Base-by-base conservation (phyloP, 73 alveolate species). In the Breviolum minutum region DNA sequence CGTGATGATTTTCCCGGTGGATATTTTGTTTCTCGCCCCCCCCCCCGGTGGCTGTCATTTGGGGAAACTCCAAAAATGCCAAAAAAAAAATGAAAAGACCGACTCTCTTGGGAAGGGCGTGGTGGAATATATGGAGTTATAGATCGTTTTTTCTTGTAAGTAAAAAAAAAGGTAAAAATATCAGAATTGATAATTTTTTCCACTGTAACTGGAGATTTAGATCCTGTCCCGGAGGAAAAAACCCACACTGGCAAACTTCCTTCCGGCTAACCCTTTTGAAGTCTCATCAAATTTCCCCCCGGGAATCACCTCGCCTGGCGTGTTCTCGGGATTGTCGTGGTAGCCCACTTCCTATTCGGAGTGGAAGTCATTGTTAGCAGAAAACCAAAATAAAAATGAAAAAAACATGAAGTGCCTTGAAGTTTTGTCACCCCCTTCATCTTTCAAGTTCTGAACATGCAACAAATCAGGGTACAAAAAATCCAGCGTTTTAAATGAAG, bases 271-370 rank as follows among this genome's bases (percentile, higher is more conserved):
- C n/a, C n/a, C n/a, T n/a, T n/a, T n/a, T n/a, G n/a, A n/a, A n/a
- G n/a, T n/a, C n/a, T n/a, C n/a, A n/a, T n/a, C n/a, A n/a, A n/a
- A n/a, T n/a, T n/a, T n/a, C n/a, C n/a, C n/a, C n/a, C n/a, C n/a
- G n/a, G n/a, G n/a, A n/a, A 40, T 68, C 77, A 4, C n/a, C 77
- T 1, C n/a, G 77, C 77, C 77, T 5, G 95, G 95, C 22, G 85
- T 87, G 95, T 87, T 63, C 61, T 40, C 79, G 10, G 95, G 95
- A 61, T 87, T 69, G 69, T 87, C 95, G 68, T 87, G 95, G 84
- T 54, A 87, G 83, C 95, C 95, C 81, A 87, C 95, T 63, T 82
- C 40, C 83, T 14, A 32, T 14, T 10, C n/a, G 40, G 83, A n/a
- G 0, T 40, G 54, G 54, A 3, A 40, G 0, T 40, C 10, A 71